These are phyloP conservation scores for Zalaria obscura DNA, from an alignment of 2,329 filamentous ascomycete genomes.

Conservation along the genomic window DNA sequence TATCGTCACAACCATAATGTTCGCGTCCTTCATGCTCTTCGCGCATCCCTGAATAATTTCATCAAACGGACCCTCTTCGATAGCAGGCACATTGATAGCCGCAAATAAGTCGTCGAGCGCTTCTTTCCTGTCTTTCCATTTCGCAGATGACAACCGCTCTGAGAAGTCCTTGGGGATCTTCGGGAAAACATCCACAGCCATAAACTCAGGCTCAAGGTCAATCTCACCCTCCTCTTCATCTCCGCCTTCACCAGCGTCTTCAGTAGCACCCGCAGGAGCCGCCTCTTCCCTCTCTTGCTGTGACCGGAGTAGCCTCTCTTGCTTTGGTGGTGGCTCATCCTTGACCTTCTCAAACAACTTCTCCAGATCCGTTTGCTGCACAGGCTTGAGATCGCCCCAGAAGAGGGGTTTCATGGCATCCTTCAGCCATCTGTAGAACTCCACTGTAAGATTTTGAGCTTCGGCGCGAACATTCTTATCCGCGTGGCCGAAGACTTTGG, in stretches of 20 bases:
- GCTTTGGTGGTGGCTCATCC: slow-evolving; percentile 72
- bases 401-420: slow-evolving; percentile 98
- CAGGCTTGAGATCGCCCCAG: slow-evolving; percentile 88
- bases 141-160: slow-evolving; percentile 74
- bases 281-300: slow-evolving; percentile 73
- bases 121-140: slow-evolving; percentile 98
- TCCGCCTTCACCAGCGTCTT: slow-evolving; percentile 31
- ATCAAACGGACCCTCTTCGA: slow-evolving; percentile 80
- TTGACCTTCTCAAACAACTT: slow-evolving; percentile 90
- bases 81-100: slow-evolving; percentile 68
- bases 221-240: slow-evolving; percentile 52
- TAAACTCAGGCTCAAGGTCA: slow-evolving; percentile 50
- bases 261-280: slow-evolving; percentile 47
- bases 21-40: slow-evolving; percentile 98
- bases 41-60: slow-evolving; percentile 74
- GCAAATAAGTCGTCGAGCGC: slow-evolving; percentile 70
- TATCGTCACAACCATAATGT: slow-evolving; percentile 83
- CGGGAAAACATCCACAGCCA: slow-evolving; percentile 72
- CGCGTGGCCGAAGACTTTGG: slow-evolving; percentile 86
- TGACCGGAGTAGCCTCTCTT: slow-evolving; percentile 73
- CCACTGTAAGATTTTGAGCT: slow-evolving; percentile 78
- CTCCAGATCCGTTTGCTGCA: slow-evolving; percentile 88
- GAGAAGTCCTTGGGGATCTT: slow-evolving; percentile 72
- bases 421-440: slow-evolving; percentile 91
- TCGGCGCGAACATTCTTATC: slow-evolving; percentile 97